Conservation (phyloP, 2,329 filamentous ascomycete genomes). For the Peltaster fructicola region DNA sequence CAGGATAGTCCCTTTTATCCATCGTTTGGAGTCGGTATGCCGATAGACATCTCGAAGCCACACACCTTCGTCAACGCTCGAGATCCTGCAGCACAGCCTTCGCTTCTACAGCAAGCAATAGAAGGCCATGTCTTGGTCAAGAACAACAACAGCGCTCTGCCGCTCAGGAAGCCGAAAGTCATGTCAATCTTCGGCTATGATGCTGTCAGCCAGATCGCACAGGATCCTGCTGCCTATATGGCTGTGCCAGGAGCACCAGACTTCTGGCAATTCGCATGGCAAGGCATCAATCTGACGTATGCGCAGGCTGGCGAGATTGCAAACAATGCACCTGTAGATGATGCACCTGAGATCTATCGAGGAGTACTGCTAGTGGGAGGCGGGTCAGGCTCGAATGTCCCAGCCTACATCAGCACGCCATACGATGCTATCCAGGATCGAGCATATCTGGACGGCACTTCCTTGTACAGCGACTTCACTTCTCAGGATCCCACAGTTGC, state of each 20-base stretch:
- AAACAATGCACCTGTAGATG: conserved; percentile 15
- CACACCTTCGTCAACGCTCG: conserved; percentile 39
- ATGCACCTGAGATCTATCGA: conserved; percentile 12
- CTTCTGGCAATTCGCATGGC: conserved; percentile 10
- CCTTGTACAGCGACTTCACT: conserved; percentile 42
- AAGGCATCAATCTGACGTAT: conserved; percentile 4
- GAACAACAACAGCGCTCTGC: conserved; percentile 38
- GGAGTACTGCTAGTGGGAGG: conserved; percentile 20
- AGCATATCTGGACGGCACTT: conserved; percentile 34
- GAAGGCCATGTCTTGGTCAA: conserved; percentile 50
- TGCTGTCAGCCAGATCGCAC: conserved; percentile 19
- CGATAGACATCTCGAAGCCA: conserved; percentile 29
- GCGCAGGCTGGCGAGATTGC: conserved; percentile 12
- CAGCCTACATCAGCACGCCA: conserved; percentile 18
- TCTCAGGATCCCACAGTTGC: conserved; percentile 32
- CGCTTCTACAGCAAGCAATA: conserved; percentile 38
- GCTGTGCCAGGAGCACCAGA: conserved; percentile 3
- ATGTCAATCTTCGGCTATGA: conserved; percentile 48
- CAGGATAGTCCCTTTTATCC: conserved; percentile 28
- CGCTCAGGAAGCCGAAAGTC: conserved; percentile 31
- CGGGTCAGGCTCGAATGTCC: conserved; percentile 18
- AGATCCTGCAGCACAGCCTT: conserved; percentile 31
- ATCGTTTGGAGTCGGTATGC: conserved; percentile 32
- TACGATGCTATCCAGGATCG: conserved; percentile 19
- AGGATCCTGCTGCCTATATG: conserved; percentile 8